Conservation (phyloP, 352 stramenopile species). For the Pythium phragmitis region DNA sequence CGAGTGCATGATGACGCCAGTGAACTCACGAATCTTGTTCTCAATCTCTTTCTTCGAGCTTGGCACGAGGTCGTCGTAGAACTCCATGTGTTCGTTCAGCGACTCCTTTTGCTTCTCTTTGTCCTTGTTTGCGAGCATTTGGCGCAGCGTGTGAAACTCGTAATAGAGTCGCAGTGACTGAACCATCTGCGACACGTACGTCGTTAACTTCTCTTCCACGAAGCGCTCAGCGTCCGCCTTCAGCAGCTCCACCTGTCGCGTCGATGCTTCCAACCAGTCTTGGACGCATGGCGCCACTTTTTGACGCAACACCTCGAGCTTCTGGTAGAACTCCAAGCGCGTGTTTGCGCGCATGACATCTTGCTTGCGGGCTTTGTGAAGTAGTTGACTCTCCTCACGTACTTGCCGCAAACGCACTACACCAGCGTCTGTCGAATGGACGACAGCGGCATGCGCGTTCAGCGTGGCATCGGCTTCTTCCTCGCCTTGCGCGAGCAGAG, state of each 20-base stretch:
- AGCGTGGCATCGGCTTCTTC: slow-evolving; percentile 17
- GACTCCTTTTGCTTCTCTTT: slow-evolving; percentile 42
- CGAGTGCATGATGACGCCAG: slow-evolving; percentile 47
- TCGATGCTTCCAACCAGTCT: slow-evolving; percentile 28
- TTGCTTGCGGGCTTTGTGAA: slow-evolving; percentile 14
- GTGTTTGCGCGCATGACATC: slow-evolving; percentile 27
- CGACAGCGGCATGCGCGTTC: slow-evolving; percentile 14
- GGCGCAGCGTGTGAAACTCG: slow-evolving; percentile 59
- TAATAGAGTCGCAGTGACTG: slow-evolving; percentile 44
- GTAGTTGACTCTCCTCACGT: slow-evolving; percentile 14
- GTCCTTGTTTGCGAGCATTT: slow-evolving; percentile 48
- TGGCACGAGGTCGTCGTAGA: slow-evolving; percentile 62
- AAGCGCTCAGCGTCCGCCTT: slow-evolving; percentile 35
- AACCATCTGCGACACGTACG: slow-evolving; percentile 49
- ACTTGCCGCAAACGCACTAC: slow-evolving; percentile 16
- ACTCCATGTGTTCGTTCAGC: slow-evolving; percentile 50
- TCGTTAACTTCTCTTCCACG: slow-evolving; percentile 36
- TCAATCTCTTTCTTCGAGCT: slow-evolving; percentile 67
- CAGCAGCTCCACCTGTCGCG: slow-evolving; percentile 19
- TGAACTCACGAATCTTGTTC: slow-evolving; percentile 63
- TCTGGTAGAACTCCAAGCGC: slow-evolving; percentile 27
- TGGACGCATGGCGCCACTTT: slow-evolving; percentile 23
- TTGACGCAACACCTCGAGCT: slow-evolving; percentile 22
- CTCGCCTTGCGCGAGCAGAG: slow-evolving; percentile 12
- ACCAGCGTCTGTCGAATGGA: slow-evolving; percentile 11